Conservation (phyloP, 495 filamentous ascomycete genomes). For the Aspergillus campestris region DNA sequence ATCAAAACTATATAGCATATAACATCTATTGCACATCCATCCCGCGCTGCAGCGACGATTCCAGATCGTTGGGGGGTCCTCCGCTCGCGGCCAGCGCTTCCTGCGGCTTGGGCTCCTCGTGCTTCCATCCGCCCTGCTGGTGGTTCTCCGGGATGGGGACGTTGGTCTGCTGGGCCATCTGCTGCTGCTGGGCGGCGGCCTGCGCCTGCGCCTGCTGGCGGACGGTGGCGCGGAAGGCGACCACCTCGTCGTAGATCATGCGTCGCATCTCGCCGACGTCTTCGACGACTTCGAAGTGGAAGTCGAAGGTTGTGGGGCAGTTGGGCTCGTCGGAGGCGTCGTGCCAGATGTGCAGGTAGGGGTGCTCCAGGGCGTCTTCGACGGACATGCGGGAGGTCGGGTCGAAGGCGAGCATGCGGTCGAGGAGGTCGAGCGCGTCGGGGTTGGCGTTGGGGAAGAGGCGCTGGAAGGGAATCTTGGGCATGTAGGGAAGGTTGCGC, state of each 20-base stretch:
- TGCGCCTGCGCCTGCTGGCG: conserved; percentile 53
- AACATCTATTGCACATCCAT: conserved; percentile 49
- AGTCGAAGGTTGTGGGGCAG: conserved; percentile 92
- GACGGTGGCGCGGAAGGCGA: conserved; percentile 67
- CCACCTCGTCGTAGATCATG: conserved; percentile 94
- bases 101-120: conserved; percentile 81
- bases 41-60: conserved; percentile 77
- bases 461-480: conserved; percentile 76
- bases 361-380: conserved; percentile 89
- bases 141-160: conserved; percentile 63
- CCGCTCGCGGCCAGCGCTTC: conserved; percentile 52
- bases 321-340: conserved; percentile 91
- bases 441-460: conserved; percentile 95
- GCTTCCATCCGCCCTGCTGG: conserved; percentile 60
- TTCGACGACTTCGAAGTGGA: conserved; percentile 93
- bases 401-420: conserved; percentile 96
- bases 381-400: conserved; percentile 85
- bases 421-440: conserved; percentile 88
- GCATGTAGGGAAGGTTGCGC: conserved; percentile 93
- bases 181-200: conserved; percentile 31
- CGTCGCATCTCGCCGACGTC: conserved; percentile 88
- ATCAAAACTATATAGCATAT: background rate
- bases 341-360: conserved; percentile 96
- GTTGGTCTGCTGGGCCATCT: conserved; percentile 37
- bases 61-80: conserved; percentile 51